Percentiles rank a stretch among this genome's conserved stretches.
phyloP scores from a whole-genome alignment of 2,329 filamentous ascomycete species.

The Exophiala viscosa region DNA sequence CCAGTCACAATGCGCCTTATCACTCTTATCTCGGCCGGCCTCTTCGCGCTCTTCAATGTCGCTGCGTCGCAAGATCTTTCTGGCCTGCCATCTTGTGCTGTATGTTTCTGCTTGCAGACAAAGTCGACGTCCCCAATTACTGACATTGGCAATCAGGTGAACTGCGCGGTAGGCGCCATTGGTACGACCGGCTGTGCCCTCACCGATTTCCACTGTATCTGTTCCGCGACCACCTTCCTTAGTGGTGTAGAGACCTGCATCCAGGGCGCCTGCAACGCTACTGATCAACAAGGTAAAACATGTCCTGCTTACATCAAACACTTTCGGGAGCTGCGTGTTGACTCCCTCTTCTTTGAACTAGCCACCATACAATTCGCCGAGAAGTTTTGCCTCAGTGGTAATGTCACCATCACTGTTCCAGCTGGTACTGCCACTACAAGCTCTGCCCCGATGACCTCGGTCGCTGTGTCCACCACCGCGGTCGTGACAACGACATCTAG shows the following conservation, averaged over 20 bases:
- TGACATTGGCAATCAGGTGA: conserved; percentile 2
- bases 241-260: conserved; percentile 17
- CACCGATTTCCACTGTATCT: conserved; percentile 19
- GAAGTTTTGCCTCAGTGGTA: conserved; percentile 12
- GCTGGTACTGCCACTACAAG: conserved; percentile 23
- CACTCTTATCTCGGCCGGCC: conserved; percentile 7
- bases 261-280: conserved; percentile 11
- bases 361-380: conserved; percentile 20
- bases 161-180: conserved; percentile 16
- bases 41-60: conserved; percentile 14
- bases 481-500: neutral
- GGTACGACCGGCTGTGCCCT: conserved; percentile 16
- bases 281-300: conserved; percentile 18
- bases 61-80: conserved; percentile 16
- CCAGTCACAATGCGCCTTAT: conserved; percentile 13
- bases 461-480: conserved; percentile 1
- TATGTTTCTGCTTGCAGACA: conserved; percentile 3
- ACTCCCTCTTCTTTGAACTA: neutral
- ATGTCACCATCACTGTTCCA: conserved; percentile 20
- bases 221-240: conserved; percentile 14
- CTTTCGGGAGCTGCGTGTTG: too few species aligned
- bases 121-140: neutral
- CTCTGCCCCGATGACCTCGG: conserved; percentile 4
- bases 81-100: conserved; percentile 15
- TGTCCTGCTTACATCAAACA: too few species aligned